Evolutionary conservation across 768 basidiomycete species (phyloP).

Genomic region (Xerocomus spinulosus): DNA sequence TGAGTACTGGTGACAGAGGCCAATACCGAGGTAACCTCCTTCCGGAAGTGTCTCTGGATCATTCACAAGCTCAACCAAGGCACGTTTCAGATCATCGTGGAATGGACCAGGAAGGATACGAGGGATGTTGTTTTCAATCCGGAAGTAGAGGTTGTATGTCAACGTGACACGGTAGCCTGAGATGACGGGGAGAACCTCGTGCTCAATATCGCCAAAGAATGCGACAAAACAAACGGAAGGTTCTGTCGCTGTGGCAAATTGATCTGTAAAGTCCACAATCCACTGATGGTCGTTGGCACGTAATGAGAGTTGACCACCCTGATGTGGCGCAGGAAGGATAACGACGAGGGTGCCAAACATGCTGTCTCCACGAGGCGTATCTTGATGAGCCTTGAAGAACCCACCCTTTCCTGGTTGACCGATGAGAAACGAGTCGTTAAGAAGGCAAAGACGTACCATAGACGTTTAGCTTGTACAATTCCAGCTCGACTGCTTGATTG

Average conservation of each 20-base stretch:
- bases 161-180: too few species aligned
- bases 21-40: slow-evolving; percentile 35
- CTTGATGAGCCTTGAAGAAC: neutral
- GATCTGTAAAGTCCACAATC: neutral
- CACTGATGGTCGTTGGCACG: neutral
- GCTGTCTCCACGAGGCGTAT: neutral
- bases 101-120: too few species aligned
- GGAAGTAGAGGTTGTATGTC: too few species aligned
- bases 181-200: neutral
- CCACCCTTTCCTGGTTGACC: neutral
- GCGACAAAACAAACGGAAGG: neutral
- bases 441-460: neutral
- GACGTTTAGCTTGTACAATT: neutral
- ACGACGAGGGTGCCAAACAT: too few species aligned
- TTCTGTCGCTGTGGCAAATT: neutral
- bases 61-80: too few species aligned
- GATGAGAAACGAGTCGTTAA: too few species aligned
- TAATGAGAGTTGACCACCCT: neutral
- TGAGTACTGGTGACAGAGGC: slow-evolving; percentile 32
- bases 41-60: neutral
- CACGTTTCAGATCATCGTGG: too few species aligned
- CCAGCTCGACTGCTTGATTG: neutral
- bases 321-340: too few species aligned
- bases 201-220: neutral
- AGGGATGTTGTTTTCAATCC: too few species aligned